These are phyloP conservation scores for Phytopythium montanum DNA, from an alignment of 352 stramenopile genomes.

Conservation along the genomic window DNA sequence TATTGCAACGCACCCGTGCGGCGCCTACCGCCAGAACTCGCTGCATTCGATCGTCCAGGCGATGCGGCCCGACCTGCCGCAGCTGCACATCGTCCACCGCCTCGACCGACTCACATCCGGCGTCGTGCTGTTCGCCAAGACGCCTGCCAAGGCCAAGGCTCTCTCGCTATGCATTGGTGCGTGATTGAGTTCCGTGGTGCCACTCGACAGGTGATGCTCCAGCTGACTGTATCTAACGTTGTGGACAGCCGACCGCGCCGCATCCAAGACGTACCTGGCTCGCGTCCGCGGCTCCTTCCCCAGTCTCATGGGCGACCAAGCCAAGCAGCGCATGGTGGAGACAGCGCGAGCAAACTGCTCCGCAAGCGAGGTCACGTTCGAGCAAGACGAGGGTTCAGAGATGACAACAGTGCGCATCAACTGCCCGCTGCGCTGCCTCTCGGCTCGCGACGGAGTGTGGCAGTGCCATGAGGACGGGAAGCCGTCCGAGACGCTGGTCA, in stretches of 20 bases:
- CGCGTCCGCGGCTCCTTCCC: slow-evolving; percentile 90
- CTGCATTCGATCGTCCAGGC: slow-evolving; percentile 82
- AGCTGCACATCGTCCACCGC: slow-evolving; percentile 92
- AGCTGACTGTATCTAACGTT: background rate
- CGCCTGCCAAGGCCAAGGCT: slow-evolving; percentile 56
- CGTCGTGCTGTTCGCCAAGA: slow-evolving; percentile 85
- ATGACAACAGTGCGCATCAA: slow-evolving; percentile 57
- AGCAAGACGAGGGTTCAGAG: slow-evolving; percentile 14
- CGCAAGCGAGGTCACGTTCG: slow-evolving; percentile 52
- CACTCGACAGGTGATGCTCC: background rate
- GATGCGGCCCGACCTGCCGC: slow-evolving; percentile 59
- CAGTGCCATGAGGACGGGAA: slow-evolving; percentile 84
- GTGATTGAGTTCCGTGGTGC: background rate
- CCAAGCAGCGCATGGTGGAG: slow-evolving; percentile 34
- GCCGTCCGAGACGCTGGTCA: slow-evolving; percentile 69
- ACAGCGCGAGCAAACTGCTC: slow-evolving; percentile 40
- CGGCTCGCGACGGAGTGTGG: slow-evolving; percentile 79
- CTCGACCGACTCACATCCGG: slow-evolving; percentile 96
- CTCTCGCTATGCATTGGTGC: slow-evolving; percentile 74
- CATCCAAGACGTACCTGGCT: slow-evolving; percentile 95
- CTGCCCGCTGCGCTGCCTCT: slow-evolving; percentile 79
- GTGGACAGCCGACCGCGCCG: slow-evolving; percentile 62
- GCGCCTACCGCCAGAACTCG: slow-evolving; percentile 94
- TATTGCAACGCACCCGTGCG: slow-evolving; percentile 94
- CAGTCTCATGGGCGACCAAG: slow-evolving; percentile 23